Base-by-base conservation (phyloP, 441 rosid genomes). In the Brassica hybrid region DNA sequence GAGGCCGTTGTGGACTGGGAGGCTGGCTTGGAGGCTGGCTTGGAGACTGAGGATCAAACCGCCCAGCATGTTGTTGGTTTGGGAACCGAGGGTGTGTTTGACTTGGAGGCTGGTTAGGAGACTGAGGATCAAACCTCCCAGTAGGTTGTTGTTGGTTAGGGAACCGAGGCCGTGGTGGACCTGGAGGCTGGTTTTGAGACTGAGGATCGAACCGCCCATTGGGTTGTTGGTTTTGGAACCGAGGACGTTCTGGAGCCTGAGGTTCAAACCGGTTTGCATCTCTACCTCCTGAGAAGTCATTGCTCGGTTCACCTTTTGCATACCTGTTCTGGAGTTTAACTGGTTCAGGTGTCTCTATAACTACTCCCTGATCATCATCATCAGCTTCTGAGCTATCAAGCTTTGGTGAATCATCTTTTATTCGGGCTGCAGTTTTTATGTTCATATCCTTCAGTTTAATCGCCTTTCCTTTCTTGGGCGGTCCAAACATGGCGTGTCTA, bases 401-500 rank as follows among this genome's bases (percentile, higher is more conserved):
- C 69, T 76, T 79, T 56, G 81, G 57, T 50, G 52, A 54, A 16
- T 71, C 82, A 25, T 63, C 83, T 17, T 68, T 66, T 17, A 76
- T 61, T 76, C 74, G 56, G 0, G 73, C 79, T 36, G 78, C 81
- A 34, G 73, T 71, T 66, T 80, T 71, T 0, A 76, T 50, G 74
- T 80, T 73, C 48, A 69, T 69, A 13, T 75, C 86, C 77, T 86
- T 90, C 30, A 56, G 27, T 48, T 84, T 91, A 64, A 83, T 90
- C 10, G 71, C 83, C 69, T 83, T 82, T 67, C 93, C 88, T 83
- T 88, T 94, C 88, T 91, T 94, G 11, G 89, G 27, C 30, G 83
- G 89, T 7, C 97, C 98, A 76, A 89, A 96, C 84, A 92, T 96
- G 57, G 76, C 81, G 60, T 94, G 98, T 83, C 95, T 83, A 71